These are phyloP conservation scores for Rutstroemia sp. DNA, from an alignment of 2,329 filamentous ascomycete species.

Conservation along the genomic window DNA sequence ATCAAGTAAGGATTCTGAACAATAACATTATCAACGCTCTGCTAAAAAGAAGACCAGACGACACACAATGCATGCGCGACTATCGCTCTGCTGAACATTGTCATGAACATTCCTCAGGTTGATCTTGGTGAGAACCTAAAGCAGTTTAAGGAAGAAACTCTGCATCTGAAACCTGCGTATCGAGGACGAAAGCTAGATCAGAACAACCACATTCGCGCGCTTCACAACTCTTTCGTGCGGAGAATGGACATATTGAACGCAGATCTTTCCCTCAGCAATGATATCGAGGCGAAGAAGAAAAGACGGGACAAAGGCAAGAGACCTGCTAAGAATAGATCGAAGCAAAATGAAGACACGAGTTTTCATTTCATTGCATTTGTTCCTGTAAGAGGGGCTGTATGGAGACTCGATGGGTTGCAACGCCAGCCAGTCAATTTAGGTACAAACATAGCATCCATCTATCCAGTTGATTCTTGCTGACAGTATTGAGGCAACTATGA, in stretches of 20 bases:
- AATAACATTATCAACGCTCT: background rate
- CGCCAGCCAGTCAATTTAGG: conserved; percentile 60
- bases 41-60: conserved; percentile 42
- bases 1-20: conserved; percentile 53
- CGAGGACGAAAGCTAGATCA: conserved; percentile 69
- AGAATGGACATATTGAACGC: conserved; percentile 70
- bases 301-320: conserved; percentile 33
- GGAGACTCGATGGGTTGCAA: conserved; percentile 85
- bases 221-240: conserved; percentile 85
- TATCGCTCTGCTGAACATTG: conserved; percentile 85
- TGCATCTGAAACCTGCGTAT: conserved; percentile 58
- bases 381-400: conserved; percentile 64
- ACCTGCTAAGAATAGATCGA: conserved; percentile 34
- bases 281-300: conserved; percentile 29
- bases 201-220: conserved; percentile 67
- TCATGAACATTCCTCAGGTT: conserved; percentile 70
- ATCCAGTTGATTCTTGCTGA: background rate
- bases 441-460: conserved; percentile 15
- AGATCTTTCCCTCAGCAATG: conserved; percentile 57
- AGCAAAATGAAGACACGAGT: conserved; percentile 49
- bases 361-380: conserved; percentile 92
- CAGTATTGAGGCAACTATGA: conserved; percentile 21
- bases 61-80: conserved; percentile 82
- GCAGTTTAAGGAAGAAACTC: conserved; percentile 67
- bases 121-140: conserved; percentile 63